Percentiles rank a stretch among this genome's conserved stretches.
Evolutionary conservation across 352 stramenopile species (phyloP).

Genomic region (Pythium aristosporum): DNA sequence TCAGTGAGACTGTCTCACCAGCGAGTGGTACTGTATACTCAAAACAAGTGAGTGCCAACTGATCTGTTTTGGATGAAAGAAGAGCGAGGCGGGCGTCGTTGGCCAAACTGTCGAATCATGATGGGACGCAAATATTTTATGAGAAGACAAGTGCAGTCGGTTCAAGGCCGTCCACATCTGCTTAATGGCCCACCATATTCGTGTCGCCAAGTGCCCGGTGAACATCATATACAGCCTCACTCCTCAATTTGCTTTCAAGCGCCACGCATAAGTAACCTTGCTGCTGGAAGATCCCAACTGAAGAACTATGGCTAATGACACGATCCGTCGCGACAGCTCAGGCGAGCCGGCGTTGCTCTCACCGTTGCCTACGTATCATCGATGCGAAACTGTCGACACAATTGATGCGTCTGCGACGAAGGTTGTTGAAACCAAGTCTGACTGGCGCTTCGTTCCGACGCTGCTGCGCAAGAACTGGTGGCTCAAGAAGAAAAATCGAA

Average conservation of each 20-base stretch:
- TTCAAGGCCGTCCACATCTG: no score
- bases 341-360: slow-evolving; percentile 4
- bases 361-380: slow-evolving; percentile 2
- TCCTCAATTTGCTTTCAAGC: background rate
- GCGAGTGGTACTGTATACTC: background rate
- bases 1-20: background rate
- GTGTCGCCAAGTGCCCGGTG: no score
- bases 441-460: slow-evolving; percentile 48
- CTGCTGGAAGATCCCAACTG: background rate
- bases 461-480: slow-evolving; percentile 78
- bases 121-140: no score
- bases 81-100: no score
- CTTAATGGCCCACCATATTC: no score
- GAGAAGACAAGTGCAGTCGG: no score
- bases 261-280: background rate
- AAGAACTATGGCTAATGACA: background rate
- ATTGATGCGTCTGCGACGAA: background rate
- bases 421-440: background rate
- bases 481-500: slow-evolving; percentile 66
- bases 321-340: background rate
- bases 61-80: no score
- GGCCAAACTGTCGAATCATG: no score
- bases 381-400: background rate
- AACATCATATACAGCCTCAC: background rate
- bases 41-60: background rate